Evolutionary conservation across 208 protist genomes (phyloP).

Genomic region (Acanthamoeba healyi): DNA sequence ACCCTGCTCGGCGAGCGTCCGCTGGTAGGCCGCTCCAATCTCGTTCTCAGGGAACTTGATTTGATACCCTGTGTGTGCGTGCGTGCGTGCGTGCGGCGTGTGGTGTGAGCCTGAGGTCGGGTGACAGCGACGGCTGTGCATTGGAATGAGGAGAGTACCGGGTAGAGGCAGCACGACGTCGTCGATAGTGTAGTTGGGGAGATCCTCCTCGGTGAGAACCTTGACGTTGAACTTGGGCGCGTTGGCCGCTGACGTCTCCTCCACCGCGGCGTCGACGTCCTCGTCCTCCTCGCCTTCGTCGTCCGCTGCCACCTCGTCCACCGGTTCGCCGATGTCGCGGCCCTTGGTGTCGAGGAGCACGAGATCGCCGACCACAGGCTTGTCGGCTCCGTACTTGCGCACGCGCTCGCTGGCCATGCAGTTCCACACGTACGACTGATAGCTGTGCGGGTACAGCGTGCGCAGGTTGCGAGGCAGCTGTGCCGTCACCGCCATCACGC

Average conservation of each 20-base stretch:
- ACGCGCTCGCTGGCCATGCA: slow-evolving; percentile 63
- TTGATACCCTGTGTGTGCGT: not conserved
- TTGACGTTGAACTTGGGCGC: slow-evolving; percentile 8
- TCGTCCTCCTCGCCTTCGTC: not conserved
- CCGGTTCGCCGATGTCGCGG: not conserved
- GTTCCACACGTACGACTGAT: slow-evolving; percentile 74
- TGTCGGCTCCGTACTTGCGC: slow-evolving; percentile 23
- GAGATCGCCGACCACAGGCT: slow-evolving; percentile 62
- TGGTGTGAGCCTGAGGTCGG: not conserved
- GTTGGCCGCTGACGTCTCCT: not conserved
- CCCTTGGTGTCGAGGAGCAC: slow-evolving; percentile 15
- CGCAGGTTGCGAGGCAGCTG: slow-evolving; percentile 71
- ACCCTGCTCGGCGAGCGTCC: not conserved
- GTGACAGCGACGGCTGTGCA: not conserved
- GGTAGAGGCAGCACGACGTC: slow-evolving; percentile 72
- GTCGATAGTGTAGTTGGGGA: slow-evolving; percentile 61
- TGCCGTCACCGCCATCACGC: not conserved
- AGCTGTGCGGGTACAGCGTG: slow-evolving; percentile 70
- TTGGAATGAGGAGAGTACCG: not conserved
- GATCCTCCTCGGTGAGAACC: slow-evolving; percentile 64
- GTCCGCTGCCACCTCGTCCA: not conserved
- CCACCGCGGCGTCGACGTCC: not conserved
- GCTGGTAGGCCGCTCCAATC: slow-evolving; percentile 27
- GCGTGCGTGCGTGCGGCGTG: not conserved
- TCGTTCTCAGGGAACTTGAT: slow-evolving; percentile 62